phyloP scores from a whole-genome alignment of 1,284 basidiomycete species.

The Pseudozyma pruni region DNA sequence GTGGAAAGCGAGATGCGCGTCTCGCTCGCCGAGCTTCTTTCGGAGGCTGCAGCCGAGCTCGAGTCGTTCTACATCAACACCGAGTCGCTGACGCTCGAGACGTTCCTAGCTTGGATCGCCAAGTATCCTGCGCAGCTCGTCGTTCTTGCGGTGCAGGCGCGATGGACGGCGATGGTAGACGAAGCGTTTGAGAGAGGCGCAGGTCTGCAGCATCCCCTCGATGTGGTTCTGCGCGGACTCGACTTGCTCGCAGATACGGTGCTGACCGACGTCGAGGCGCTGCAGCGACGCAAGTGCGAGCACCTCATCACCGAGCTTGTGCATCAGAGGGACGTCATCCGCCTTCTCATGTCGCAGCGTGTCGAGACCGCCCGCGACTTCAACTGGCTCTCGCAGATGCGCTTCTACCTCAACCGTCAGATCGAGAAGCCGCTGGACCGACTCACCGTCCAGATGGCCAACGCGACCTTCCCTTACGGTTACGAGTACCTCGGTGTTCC shows the following conservation, averaged over 20 bases:
- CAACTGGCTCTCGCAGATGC: constrained; percentile 97
- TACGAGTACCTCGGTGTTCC: constrained; percentile 98
- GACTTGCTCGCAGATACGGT: constrained; percentile 96
- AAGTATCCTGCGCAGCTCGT: constrained; percentile 94
- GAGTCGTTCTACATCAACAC: constrained; percentile 80
- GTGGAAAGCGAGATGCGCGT: constrained; percentile 94
- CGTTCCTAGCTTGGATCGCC: constrained; percentile 89
- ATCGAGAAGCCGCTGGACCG: constrained; percentile 81
- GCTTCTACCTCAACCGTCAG: constrained; percentile 84
- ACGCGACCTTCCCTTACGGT: constrained; percentile 94
- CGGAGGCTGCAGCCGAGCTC: constrained; percentile 81
- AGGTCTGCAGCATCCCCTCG: constrained; percentile 76
- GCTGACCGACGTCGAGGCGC: constrained; percentile 84
- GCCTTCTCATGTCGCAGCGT: constrained; percentile 79
- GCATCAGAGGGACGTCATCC: constrained; percentile 93
- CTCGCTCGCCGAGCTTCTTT: constrained; percentile 85
- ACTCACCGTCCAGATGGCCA: constrained; percentile 80
- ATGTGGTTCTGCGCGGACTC: constrained; percentile 82
- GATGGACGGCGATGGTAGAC: constrained; percentile 91
- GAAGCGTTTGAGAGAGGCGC: constrained; percentile 74
- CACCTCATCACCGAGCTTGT: constrained; percentile 99
- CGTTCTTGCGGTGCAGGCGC: constrained; percentile 90
- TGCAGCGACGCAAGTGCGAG: constrained; percentile 95
- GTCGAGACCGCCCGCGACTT: constrained; percentile 79
- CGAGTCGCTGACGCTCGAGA: constrained; percentile 71